A percentile compares a stretch with the other conserved stretches of the same genome.
These are phyloP conservation scores for Brassica nigra DNA, from an alignment of 345 rosid genomes.

Conservation along the genomic window DNA sequence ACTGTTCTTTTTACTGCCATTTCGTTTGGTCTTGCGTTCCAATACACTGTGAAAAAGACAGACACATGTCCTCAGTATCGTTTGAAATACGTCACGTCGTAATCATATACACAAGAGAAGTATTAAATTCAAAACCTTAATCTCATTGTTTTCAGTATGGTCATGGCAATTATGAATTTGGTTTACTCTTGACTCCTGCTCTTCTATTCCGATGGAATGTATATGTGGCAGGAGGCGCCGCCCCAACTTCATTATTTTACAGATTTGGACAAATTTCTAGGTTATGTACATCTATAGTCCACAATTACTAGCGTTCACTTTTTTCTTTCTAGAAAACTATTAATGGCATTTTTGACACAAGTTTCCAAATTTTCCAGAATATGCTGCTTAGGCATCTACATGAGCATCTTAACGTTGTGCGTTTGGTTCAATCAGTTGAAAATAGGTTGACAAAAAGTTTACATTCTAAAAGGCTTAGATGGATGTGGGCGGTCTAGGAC, in stretches of 20 bases:
- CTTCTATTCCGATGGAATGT: conserved; percentile 3
- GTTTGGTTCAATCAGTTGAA: not conserved
- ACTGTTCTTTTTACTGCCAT: conserved; percentile 17
- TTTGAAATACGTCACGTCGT: conserved; percentile 26
- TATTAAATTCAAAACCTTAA: conserved; percentile 6
- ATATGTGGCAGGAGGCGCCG: conserved; percentile 18
- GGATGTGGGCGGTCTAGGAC: not conserved
- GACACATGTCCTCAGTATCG: not conserved
- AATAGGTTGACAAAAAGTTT: not conserved
- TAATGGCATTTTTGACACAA: not conserved
- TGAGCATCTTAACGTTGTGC: not conserved
- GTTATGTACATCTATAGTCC: not conserved
- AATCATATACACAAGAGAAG: conserved; percentile 25
- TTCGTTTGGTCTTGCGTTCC: conserved; percentile 2
- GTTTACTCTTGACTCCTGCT: not conserved
- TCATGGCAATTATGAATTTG: not conserved
- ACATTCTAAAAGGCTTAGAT: not conserved
- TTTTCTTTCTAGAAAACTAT: not conserved
- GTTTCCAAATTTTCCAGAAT: not conserved
- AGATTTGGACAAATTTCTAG: not conserved
- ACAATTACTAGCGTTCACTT: conserved; percentile 8
- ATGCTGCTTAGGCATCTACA: not conserved
- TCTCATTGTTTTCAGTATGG: conserved; percentile 21
- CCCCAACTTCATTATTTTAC: conserved; percentile 16
- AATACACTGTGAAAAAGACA: not conserved